Conservation (phyloP, 1,139 yeast species). For the Yamadazyma dendronema region DNA sequence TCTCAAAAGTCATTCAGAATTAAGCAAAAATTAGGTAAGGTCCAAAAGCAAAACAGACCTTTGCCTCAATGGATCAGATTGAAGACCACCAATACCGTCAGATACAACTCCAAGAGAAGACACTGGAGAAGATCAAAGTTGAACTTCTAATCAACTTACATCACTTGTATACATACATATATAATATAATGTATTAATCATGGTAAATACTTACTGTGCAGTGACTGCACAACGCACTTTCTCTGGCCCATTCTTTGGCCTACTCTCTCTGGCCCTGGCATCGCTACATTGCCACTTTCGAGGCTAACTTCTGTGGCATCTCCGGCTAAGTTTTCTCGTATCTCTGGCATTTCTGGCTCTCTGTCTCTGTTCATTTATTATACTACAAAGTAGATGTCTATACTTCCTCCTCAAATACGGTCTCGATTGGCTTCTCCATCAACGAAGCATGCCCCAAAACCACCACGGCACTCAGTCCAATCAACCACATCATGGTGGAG, state of each 20-base stretch:
- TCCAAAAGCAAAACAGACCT: slow-evolving; percentile 99
- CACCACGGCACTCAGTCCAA: slow-evolving; percentile 88
- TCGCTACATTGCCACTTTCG: too few species aligned
- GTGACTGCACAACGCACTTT: too few species aligned
- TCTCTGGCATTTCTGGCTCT: too few species aligned
- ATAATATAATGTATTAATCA: slow-evolving; percentile 5
- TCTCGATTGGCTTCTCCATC: slow-evolving; percentile 97
- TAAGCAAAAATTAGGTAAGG: slow-evolving; percentile 99
- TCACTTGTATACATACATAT: slow-evolving; percentile 7
- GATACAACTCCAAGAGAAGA: slow-evolving; percentile 99
- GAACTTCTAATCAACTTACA: slow-evolving; percentile 65
- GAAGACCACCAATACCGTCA: slow-evolving; percentile 96
- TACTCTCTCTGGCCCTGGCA: too few species aligned
- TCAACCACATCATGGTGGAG: slow-evolving; percentile 91
- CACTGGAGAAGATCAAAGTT: slow-evolving; percentile 99
- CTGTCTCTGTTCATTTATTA: too few species aligned
- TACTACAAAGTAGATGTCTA: too few species aligned
- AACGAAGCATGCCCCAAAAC: slow-evolving; percentile 90
- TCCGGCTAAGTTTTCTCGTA: too few species aligned
- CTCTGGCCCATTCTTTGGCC: too few species aligned
- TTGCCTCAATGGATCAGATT: slow-evolving; percentile 99
- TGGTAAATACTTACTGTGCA: too few species aligned
- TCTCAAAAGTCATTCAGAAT: slow-evolving; percentile 96
- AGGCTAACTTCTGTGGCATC: too few species aligned
- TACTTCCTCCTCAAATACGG: slow-evolving; percentile 88